phyloP scores from a whole-genome alignment of 306 rosid genomes.

The Heteromeles arbutifolia region DNA sequence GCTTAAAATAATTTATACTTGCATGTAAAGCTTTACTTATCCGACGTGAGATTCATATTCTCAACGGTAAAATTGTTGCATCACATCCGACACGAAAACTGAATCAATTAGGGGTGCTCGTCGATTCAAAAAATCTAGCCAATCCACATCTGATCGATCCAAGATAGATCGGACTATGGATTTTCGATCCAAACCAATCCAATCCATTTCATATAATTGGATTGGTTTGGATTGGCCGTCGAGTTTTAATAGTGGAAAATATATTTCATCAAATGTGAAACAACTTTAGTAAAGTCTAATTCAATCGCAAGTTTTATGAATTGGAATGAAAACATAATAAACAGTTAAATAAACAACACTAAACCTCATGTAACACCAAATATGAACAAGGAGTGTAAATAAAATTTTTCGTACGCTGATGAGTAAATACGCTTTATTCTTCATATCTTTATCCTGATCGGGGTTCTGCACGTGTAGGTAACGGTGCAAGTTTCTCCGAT shows the following conservation, averaged over 20 bases:
- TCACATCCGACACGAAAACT: not conserved
- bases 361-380: not conserved
- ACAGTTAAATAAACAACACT: not conserved
- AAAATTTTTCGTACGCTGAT: not conserved
- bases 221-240: not conserved
- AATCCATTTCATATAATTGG: too few relatives aligned
- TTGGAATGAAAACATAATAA: too few relatives aligned
- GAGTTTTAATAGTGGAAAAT: too few relatives aligned
- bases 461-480: constrained; percentile 54
- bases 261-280: not conserved
- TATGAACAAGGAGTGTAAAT: not conserved
- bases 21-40: not conserved
- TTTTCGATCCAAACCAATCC: not conserved
- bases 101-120: not conserved
- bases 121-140: not conserved
- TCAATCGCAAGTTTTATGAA: not conserved
- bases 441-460: constrained; percentile 23
- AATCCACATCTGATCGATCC: not conserved
- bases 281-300: not conserved
- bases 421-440: not conserved
- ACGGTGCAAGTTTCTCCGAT: constrained; percentile 47
- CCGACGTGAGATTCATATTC: not conserved
- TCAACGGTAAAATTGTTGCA: not conserved
- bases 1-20: too few relatives aligned
- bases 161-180: not conserved